Percentiles rank a stretch among this genome's conserved stretches.
Conservation (phyloP, 106 monocot genomes). For the Amphibolis antarctica region DNA sequence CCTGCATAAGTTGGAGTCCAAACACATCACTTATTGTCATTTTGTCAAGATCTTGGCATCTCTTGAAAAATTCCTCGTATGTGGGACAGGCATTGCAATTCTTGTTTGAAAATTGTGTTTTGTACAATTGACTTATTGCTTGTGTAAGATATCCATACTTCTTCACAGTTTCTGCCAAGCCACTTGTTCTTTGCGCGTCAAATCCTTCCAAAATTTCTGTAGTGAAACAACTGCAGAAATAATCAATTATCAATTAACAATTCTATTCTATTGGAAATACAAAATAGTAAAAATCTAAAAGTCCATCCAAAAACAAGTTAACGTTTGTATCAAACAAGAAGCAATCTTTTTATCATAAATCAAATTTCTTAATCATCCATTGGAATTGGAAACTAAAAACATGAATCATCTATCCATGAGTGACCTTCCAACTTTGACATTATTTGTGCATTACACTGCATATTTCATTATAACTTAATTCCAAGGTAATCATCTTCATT, state of each 20-base stretch:
- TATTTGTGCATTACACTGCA: no score
- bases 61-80: constrained; percentile 58
- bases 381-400: no score
- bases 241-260: neutral
- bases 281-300: no score
- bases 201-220: constrained; percentile 98
- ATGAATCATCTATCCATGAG: no score
- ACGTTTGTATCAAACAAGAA: no score
- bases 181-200: constrained; percentile 80
- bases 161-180: constrained; percentile 67
- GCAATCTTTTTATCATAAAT: no score
- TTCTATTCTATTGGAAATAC: no score
- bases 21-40: constrained; percentile 73
- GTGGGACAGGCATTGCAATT: constrained; percentile 34
- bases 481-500: no score
- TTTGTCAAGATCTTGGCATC: constrained; percentile 73
- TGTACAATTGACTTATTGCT: constrained; percentile 65
- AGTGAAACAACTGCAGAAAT: constrained; percentile 71
- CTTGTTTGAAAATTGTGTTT: constrained; percentile 21
- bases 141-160: constrained; percentile 77
- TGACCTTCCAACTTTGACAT: no score
- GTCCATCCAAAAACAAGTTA: no score
- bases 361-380: no score
- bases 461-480: no score
- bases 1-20: constrained; percentile 99